phyloP scores from a whole-genome alignment of 805 yeast genomes.

The Schwanniomyces sp. region DNA sequence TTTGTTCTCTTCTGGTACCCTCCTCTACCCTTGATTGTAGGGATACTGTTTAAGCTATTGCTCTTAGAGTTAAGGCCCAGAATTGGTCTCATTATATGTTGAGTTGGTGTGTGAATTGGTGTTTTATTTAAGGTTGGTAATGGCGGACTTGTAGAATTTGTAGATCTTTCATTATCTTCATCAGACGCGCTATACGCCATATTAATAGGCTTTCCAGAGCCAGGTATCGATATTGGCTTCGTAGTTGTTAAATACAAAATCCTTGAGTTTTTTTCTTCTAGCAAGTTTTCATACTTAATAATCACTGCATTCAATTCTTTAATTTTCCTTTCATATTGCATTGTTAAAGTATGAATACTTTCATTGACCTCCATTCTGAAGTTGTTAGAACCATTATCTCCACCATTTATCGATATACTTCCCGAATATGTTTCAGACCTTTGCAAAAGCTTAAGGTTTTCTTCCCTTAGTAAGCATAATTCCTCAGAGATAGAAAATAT shows the following conservation, averaged over 20 bases:
- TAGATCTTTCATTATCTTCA: background rate
- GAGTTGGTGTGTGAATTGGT: background rate
- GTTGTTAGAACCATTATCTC: constrained; percentile 20
- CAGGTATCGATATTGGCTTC: constrained; percentile 38
- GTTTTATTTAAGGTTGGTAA: background rate
- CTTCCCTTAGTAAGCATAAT: constrained; percentile 16
- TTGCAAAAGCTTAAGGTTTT: constrained; percentile 13
- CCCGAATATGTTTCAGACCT: constrained; percentile 7
- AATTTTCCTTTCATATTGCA: constrained; percentile 33
- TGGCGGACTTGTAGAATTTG: background rate
- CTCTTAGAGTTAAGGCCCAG: background rate
- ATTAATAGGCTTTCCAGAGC: background rate
- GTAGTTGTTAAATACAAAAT: constrained; percentile 36
- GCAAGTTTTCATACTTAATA: constrained; percentile 29
- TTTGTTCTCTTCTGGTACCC: constrained; percentile 44
- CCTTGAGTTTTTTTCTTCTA: constrained; percentile 37
- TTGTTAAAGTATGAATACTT: constrained; percentile 18
- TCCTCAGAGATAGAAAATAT: constrained; percentile 16
- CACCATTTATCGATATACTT: constrained; percentile 10
- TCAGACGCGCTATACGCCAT: background rate
- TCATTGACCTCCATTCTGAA: constrained; percentile 28
- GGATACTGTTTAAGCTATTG: constrained; percentile 10
- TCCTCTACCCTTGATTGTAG: constrained; percentile 43
- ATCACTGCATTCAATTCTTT: constrained; percentile 31
- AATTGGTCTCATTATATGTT: background rate